Conservation (phyloP, 306 rosid genomes). For the Heteromeles arbutifolia region DNA sequence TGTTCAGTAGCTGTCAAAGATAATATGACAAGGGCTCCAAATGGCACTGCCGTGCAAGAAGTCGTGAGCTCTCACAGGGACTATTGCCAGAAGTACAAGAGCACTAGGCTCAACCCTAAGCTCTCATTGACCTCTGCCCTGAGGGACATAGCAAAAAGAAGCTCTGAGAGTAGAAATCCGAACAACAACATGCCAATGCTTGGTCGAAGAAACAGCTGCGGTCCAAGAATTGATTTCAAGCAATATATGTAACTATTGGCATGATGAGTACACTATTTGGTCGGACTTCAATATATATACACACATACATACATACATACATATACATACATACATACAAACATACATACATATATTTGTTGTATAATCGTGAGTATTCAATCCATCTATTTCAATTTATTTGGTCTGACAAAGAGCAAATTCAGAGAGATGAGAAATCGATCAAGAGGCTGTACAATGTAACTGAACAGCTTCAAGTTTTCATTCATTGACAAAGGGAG, state of each 20-base stretch:
- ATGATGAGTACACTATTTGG: not conserved
- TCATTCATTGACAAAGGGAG: not conserved
- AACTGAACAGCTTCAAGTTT: not conserved
- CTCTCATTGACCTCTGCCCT: slow-evolving; percentile 48
- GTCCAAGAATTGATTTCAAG: slow-evolving; percentile 22
- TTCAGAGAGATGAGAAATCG: not conserved
- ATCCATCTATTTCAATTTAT: not conserved
- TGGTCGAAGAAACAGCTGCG: not conserved
- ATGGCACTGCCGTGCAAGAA: slow-evolving; percentile 16
- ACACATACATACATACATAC: too few relatives aligned
- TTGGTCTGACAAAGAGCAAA: not conserved
- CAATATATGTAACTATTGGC: not conserved
- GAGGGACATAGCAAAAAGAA: slow-evolving; percentile 54
- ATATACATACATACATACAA: not conserved
- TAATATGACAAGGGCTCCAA: slow-evolving; percentile 5
- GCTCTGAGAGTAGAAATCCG: slow-evolving; percentile 28
- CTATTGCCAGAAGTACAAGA: slow-evolving; percentile 40
- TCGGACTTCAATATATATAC: too few relatives aligned
- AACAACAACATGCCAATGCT: not conserved
- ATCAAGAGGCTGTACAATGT: not conserved
- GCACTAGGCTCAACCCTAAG: slow-evolving; percentile 51
- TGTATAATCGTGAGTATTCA: not conserved
- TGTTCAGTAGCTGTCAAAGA: slow-evolving; percentile 72
- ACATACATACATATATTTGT: not conserved
- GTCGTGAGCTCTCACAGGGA: slow-evolving; percentile 44